Percentiles rank a stretch among this genome's conserved stretches.
phyloP scores from a whole-genome alignment of 2,329 filamentous ascomycete genomes.

The Colletotrichum gloeosporioides region DNA sequence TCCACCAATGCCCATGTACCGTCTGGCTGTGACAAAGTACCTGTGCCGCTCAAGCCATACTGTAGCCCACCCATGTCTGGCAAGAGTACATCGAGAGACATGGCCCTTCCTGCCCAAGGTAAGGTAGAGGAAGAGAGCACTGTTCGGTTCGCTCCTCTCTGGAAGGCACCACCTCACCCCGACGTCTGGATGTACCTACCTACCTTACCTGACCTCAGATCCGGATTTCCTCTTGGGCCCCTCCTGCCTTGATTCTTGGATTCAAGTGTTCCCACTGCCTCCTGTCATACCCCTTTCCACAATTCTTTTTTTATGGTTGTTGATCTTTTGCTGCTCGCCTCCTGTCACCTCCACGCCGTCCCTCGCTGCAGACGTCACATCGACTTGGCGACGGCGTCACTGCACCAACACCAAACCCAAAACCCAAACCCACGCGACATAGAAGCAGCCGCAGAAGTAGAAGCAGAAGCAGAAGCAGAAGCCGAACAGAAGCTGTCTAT shows the following conservation, averaged over 20 bases:
- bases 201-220: not conserved
- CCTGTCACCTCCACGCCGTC: not conserved
- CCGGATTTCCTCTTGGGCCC: slow-evolving; percentile 10
- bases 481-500: not conserved
- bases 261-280: not conserved
- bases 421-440: not conserved
- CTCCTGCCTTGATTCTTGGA: slow-evolving; percentile 9
- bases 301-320: not conserved
- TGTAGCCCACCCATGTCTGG: not conserved
- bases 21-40: not conserved
- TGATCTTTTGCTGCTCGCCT: not conserved
- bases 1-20: not conserved
- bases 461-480: not conserved
- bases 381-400: slow-evolving; percentile 6
- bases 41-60: not conserved
- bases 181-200: not conserved
- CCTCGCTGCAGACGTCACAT: slow-evolving; percentile 11
- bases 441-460: not conserved
- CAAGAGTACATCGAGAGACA: not conserved
- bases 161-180: not conserved
- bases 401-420: not conserved
- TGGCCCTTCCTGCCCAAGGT: not conserved
- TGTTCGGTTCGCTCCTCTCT: not conserved
- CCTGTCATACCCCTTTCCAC: not conserved
- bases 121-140: not conserved